A percentile compares a stretch with the other conserved stretches of the same genome.
phyloP scores from a whole-genome alignment of 495 filamentous ascomycete genomes.

The Penicillium crystallinum region DNA sequence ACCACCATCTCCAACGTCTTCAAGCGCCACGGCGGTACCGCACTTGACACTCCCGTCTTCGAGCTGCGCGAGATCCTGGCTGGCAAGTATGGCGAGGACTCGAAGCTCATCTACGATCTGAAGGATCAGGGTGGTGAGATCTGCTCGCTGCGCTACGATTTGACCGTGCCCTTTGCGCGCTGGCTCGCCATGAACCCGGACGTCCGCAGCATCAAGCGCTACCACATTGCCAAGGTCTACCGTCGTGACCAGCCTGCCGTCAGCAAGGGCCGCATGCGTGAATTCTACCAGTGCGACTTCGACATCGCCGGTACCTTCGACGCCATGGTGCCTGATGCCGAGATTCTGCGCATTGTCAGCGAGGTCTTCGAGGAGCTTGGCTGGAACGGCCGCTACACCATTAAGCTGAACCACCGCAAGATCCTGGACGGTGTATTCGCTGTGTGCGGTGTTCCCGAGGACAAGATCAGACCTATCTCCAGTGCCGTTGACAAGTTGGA shows the following conservation, averaged over 20 bases:
- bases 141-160: conserved; percentile 80
- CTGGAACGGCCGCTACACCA: conserved; percentile 66
- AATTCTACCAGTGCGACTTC: conserved; percentile 98
- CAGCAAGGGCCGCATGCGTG: conserved; percentile 85
- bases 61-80: conserved; percentile 73
- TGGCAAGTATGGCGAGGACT: conserved; percentile 90
- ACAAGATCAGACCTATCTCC: conserved; percentile 81
- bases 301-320: conserved; percentile 90
- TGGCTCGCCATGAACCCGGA: conserved; percentile 80
- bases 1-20: conserved; percentile 77
- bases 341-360: conserved; percentile 75
- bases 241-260: conserved; percentile 76
- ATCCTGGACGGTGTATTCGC: conserved; percentile 90
- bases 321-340: conserved; percentile 94
- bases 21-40: conserved; percentile 80
- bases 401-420: conserved; percentile 95
- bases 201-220: conserved; percentile 73
- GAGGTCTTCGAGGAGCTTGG: conserved; percentile 82
- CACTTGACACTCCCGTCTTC: conserved; percentile 81
- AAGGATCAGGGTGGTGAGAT: conserved; percentile 82
- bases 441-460: conserved; percentile 79
- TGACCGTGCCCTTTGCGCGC: conserved; percentile 86
- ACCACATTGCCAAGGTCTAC: conserved; percentile 88
- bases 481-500: conserved; percentile 95
- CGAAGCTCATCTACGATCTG: conserved; percentile 85